Evolutionary conservation across 192 early-diverging fungal species (phyloP).

Genomic region (Backusella mclennaniae): DNA sequence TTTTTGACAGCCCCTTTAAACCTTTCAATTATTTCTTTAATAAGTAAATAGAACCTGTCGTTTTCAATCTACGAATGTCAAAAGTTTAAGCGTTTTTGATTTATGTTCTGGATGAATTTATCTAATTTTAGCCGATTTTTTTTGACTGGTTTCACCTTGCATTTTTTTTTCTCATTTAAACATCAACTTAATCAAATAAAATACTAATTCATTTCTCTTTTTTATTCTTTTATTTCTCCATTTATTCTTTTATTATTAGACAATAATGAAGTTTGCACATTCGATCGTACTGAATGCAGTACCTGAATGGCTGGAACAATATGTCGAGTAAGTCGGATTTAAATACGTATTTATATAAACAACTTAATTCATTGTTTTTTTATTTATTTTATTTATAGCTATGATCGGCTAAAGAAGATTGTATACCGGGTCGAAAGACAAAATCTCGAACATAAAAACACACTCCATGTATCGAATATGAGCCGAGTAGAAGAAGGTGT

Average conservation of each 20-base stretch:
- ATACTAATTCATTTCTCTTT: neutral
- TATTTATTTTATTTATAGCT: constrained; percentile 10
- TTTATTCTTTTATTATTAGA: neutral
- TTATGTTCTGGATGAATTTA: neutral
- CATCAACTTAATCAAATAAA: neutral
- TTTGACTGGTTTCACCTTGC: constrained; percentile 5
- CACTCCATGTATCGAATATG: neutral
- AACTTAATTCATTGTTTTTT: neutral
- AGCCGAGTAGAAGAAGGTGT: neutral
- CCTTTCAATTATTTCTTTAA: neutral
- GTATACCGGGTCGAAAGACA: constrained; percentile 14
- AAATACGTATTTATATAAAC: neutral
- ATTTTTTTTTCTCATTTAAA: neutral
- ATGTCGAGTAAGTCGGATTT: constrained; percentile 58
- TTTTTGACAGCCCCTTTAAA: neutral
- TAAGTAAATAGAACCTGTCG: neutral
- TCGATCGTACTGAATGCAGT: constrained; percentile 86
- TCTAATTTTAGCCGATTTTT: neutral
- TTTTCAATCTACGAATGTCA: neutral
- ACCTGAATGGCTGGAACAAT: constrained; percentile 78
- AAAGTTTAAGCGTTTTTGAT: constrained; percentile 5
- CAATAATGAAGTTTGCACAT: constrained; percentile 87
- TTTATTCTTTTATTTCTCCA: neutral
- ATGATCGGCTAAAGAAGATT: constrained; percentile 28
- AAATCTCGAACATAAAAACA: constrained; percentile 1